Base-by-base conservation (phyloP, 306 rosid genomes). In the Castanospermum australe region DNA sequence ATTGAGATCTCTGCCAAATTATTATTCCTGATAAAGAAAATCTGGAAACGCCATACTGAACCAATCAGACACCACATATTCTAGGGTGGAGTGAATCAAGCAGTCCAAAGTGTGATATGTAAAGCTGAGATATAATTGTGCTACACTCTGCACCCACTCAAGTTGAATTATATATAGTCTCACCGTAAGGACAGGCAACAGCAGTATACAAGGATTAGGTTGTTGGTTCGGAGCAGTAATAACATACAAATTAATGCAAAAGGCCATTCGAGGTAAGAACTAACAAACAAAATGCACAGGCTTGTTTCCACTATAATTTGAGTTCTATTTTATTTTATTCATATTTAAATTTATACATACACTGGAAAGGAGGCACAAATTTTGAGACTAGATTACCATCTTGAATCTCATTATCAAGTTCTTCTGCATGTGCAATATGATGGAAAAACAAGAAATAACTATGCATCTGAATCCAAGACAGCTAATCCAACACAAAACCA, bases 341-440 rank as follows among this genome's bases (percentile, higher is more conserved):
- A 42, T 41, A 42, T 36, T 71, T 47, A 78, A 64, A 35, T 51
- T 71, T 47, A 38, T 67, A 17, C 61, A 72, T 15, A n/a, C 55
- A 63, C 10, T 17, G 8, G 64, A 33, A 71, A 78, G 12, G 33
- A 73, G 38, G 55, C 36, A 30, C 66, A 62, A 39, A 25, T 61
- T 66, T 51, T 36, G 22, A 59, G 48, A 59, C 21, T 60, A 39
- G 50, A 60, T 63, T 68, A 22, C 63, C 11, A 32, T 74, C 52
- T 59, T n/a, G 21, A 71, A 71, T 82, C 42, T 24, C 57, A 62
- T 71, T 48, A 20, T 77, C 75, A 51, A n/a, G 68, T 68, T 65
- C 67, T 69, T 33, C n/a, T 44, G 66, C 28, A 17, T 1, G 3
- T 20, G 21, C 35, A 32, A 73, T 18, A 32, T 38, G 8, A 66